Base-by-base conservation (phyloP, 805 yeast genomes). In the Hanseniaspora lindneri region DNA sequence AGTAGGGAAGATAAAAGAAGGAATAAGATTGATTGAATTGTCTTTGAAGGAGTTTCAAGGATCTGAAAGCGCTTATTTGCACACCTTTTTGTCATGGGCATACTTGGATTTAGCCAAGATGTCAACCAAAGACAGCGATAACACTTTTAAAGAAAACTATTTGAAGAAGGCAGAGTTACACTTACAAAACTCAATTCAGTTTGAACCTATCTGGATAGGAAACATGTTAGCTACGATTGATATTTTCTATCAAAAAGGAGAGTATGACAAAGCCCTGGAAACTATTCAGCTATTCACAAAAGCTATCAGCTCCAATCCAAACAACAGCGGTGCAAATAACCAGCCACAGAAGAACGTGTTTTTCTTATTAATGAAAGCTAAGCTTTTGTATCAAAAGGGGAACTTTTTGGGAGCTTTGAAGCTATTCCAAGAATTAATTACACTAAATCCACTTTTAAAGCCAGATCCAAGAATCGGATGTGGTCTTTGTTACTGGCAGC, bases 381-480 rank as follows among this genome's bases (percentile, higher is more conserved):
- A 88, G 54, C 70, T 86, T 29, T 66, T 79, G 29, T 80, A 84
- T 59, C 74, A 74, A 53, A 83, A 80, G 61, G 79, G 77, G 52
- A 82, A 83, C 60, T 87, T 79, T 62, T 62, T 73, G 21, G 77
- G 74, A 5, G 87, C 95, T 14, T 72, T 92, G 57, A 80, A 80
- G 60, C 62, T 83, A 28, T 92, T 84, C 65, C 99, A 92, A 68
- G 83, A 81, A 54, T 79, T 83, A 7, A 69, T 92, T 54, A 72
- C 80, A 29, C 69, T 79, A 43, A 80, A 86, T 53, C 96, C 96
- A 2, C 61, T 81, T 32, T 66, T 82, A 55, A 74, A 75, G 55
- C 96, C 97, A 4, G 96, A 89, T 66, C 94, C 96, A 17, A 73
- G 99, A 63, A 74, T 92, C 52, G 99, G 97, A 25, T 77, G 89